Evolutionary conservation across 352 stramenopile species (phyloP).

Genomic region (Aphanomyces invadans): DNA sequence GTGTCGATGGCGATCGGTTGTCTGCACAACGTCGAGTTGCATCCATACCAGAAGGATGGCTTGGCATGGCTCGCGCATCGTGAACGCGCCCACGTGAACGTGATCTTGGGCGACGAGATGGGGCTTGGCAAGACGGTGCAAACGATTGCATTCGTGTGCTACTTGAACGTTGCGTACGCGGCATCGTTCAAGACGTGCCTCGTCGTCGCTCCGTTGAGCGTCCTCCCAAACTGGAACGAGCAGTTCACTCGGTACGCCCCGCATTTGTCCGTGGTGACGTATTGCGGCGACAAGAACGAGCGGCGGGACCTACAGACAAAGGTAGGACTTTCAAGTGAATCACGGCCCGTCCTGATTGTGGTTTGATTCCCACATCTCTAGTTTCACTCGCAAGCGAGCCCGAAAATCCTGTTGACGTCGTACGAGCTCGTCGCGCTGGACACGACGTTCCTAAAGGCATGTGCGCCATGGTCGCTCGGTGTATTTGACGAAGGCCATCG

Average conservation of each 20-base stretch:
- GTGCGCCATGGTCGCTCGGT: constrained; percentile 34
- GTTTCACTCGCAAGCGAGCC: constrained; percentile 16
- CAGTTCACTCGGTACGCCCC: constrained; percentile 67
- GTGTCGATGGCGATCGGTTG: constrained; percentile 28
- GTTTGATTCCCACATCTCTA: too few relatives aligned
- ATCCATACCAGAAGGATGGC: constrained; percentile 63
- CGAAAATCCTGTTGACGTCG: constrained; percentile 60
- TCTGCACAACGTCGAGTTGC: constrained; percentile 49
- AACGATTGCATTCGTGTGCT: constrained; percentile 54
- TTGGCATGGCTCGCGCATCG: constrained; percentile 58
- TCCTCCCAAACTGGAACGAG: constrained; percentile 79
- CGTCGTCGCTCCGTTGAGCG: constrained; percentile 63
- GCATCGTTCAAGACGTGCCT: constrained; percentile 31
- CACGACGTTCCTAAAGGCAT: constrained; percentile 42
- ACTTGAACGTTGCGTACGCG: neutral
- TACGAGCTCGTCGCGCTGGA: constrained; percentile 67
- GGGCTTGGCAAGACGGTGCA: constrained; percentile 78
- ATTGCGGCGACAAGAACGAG: constrained; percentile 47
- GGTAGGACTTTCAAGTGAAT: neutral
- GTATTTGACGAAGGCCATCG: constrained; percentile 28
- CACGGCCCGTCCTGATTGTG: too few relatives aligned
- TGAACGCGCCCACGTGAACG: constrained; percentile 51
- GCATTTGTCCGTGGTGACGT: constrained; percentile 46
- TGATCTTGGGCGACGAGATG: constrained; percentile 79
- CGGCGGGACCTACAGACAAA: constrained; percentile 29